Conservation (phyloP, 805 yeast genomes). For the Teunomyces lycoperdinae region DNA sequence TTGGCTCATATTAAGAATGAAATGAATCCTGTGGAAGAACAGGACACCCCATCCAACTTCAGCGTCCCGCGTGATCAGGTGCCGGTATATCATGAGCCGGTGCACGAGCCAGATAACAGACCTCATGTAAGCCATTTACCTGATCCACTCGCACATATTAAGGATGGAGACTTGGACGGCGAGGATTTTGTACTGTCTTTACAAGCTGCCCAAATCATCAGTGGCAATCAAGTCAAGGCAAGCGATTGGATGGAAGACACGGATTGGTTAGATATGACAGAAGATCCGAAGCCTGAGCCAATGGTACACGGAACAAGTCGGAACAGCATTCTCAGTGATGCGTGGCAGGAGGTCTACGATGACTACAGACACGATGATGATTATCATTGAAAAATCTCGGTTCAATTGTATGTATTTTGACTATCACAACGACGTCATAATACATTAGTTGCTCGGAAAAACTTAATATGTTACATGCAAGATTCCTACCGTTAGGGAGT, state of each 20-base stretch:
- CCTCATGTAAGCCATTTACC: conserved; percentile 27
- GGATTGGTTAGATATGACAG: conserved; percentile 18
- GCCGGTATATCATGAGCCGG: conserved; percentile 13
- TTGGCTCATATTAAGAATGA: conserved; percentile 8
- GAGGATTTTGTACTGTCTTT: conserved; percentile 30
- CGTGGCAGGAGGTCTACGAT: conserved; percentile 39
- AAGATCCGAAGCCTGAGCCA: neutral
- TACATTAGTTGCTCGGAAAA: neutral
- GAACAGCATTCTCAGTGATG: conserved; percentile 21
- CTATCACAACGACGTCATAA: neutral
- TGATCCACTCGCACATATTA: conserved; percentile 43
- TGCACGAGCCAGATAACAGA: conserved; percentile 6
- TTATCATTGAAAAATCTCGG: conserved; percentile 11
- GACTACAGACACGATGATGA: conserved; percentile 44
- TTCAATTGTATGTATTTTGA: neutral
- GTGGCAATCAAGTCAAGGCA: conserved; percentile 38
- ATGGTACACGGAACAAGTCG: neutral
- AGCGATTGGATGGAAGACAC: conserved; percentile 37
- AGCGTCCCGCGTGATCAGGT: neutral
- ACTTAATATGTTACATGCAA: neutral
- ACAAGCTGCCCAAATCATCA: conserved; percentile 38
- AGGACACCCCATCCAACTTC: neutral
- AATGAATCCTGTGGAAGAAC: neutral
- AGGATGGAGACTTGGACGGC: conserved; percentile 32
- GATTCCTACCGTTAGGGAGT: neutral